Conservation (phyloP, 192 early-diverging fungal genomes). For the Backusella macrospora region DNA sequence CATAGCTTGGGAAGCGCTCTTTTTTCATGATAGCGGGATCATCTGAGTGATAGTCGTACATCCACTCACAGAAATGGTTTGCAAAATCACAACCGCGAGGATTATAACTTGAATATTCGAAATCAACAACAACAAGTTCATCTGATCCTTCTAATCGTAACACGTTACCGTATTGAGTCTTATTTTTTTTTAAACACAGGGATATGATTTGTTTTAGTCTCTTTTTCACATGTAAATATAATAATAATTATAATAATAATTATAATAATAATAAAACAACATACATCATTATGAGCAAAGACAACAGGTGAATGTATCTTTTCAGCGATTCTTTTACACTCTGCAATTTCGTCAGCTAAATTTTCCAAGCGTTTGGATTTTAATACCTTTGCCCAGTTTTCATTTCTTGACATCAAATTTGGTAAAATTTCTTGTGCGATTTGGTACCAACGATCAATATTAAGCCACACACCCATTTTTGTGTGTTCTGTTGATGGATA, state of each 20-base stretch:
- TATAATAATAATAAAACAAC: conserved; percentile 8
- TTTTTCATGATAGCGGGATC: conserved; percentile 47
- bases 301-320: conserved; percentile 63
- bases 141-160: conserved; percentile 58
- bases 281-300: conserved; percentile 86
- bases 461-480: conserved; percentile 62
- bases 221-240: not conserved
- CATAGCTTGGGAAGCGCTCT: conserved; percentile 53
- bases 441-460: conserved; percentile 64
- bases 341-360: conserved; percentile 55
- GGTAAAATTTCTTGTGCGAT: conserved; percentile 32
- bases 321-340: conserved; percentile 43
- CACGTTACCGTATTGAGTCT: conserved; percentile 88
- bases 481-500: conserved; percentile 55
- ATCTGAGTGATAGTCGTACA: conserved; percentile 73
- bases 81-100: conserved; percentile 76
- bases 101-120: conserved; percentile 82
- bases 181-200: not conserved
- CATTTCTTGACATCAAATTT: conserved; percentile 17
- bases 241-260: no score
- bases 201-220: not conserved
- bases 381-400: conserved; percentile 12
- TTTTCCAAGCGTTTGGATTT: conserved; percentile 43
- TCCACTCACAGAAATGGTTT: conserved; percentile 88
- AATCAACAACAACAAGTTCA: conserved; percentile 75